phyloP scores from a whole-genome alignment of 805 yeast genomes.

The Saccharomyces kudriavzevii region DNA sequence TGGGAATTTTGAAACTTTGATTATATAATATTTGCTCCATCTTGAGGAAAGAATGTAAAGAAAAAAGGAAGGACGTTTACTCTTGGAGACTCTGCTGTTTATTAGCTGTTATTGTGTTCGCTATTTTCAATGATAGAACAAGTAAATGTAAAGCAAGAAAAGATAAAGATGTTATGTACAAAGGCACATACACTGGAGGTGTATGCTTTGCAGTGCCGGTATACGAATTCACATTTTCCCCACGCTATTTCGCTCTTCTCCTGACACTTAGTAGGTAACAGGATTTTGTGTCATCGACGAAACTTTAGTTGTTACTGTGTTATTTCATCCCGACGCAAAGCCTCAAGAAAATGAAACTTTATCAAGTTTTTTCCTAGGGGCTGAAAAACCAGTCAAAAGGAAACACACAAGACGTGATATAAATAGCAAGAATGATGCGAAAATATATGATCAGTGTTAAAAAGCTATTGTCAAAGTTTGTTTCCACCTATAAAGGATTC shows the following conservation, averaged over 20 bases:
- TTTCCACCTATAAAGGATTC: conserved; percentile 51
- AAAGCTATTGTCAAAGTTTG: conserved; percentile 51
- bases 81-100: not conserved
- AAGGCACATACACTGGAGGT: not conserved
- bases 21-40: not conserved
- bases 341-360: not conserved
- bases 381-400: not conserved
- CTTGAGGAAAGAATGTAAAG: not conserved
- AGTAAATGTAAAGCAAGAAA: not conserved
- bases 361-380: no score
- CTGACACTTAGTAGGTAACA: not conserved
- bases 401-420: no score
- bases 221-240: not conserved
- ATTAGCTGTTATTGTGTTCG: not conserved
- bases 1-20: not conserved
- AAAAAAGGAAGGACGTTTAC: not conserved
- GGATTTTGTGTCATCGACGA: not conserved
- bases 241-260: not conserved
- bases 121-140: not conserved
- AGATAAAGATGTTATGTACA: not conserved
- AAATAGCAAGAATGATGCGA: not conserved
- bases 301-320: not conserved
- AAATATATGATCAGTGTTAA: conserved; percentile 48
- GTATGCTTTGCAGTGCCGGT: not conserved
- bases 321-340: not conserved